Percentiles rank a stretch among this genome's conserved stretches.
These are phyloP conservation scores for Heracleum sosnowskyi DNA, from an alignment of 129 eudicot genomes.

Conservation along the genomic window DNA sequence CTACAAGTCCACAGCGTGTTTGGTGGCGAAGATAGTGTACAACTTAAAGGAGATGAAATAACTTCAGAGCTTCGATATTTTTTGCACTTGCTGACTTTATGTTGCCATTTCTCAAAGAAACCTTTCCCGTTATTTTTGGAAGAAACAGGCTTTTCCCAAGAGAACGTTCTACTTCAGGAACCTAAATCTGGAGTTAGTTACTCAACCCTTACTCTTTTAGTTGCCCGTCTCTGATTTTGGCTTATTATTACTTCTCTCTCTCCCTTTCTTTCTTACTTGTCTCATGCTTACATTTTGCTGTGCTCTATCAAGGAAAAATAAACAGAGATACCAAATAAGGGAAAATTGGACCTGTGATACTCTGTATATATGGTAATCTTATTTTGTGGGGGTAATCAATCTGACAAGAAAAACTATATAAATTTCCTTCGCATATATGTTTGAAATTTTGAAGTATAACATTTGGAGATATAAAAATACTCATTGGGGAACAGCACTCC, in stretches of 20 bases:
- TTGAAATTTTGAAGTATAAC: not conserved
- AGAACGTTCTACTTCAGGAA: constrained; percentile 86
- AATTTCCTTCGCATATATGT: not conserved
- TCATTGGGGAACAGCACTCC: not conserved
- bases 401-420: not conserved
- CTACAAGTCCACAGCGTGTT: constrained; percentile 59
- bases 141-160: constrained; percentile 75
- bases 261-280: no score
- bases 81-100: constrained; percentile 67
- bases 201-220: not conserved
- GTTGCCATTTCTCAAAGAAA: constrained; percentile 98
- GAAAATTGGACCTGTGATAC: not conserved
- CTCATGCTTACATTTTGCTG: not conserved
- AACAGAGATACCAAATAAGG: not conserved
- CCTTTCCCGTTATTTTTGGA: constrained; percentile 66
- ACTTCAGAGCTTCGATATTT: constrained; percentile 74
- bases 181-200: constrained; percentile 94
- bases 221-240: not conserved
- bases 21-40: constrained; percentile 64
- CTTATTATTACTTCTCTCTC: not conserved
- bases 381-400: not conserved
- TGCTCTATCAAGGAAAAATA: not conserved
- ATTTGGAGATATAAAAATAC: no score
- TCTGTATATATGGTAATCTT: not conserved
- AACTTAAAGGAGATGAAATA: constrained; percentile 69